Evolutionary conservation across 768 basidiomycete genomes (phyloP).

Genomic region (Goffeauzyma gilvescens): DNA sequence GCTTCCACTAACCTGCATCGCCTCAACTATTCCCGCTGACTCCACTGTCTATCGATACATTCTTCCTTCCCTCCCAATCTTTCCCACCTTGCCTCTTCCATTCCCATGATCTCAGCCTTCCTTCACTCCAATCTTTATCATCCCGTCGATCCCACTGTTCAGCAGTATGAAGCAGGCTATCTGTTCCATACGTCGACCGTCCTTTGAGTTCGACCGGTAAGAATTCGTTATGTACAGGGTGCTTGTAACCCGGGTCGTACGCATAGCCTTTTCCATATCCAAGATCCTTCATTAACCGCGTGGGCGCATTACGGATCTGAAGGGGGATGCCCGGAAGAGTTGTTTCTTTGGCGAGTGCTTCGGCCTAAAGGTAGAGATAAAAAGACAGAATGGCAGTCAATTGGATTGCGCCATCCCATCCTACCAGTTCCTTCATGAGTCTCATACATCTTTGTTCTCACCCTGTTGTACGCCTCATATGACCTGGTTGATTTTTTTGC

Average conservation of each 20-base stretch:
- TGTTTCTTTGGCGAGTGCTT: conserved; percentile 42
- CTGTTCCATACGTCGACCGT: conserved; percentile 27
- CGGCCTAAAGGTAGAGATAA: conserved; percentile 34
- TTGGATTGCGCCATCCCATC: not conserved
- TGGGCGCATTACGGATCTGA: conserved; percentile 59
- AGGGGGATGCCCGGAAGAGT: conserved; percentile 45
- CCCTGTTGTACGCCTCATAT: conserved; percentile 54
- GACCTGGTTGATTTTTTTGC: conserved; percentile 62
- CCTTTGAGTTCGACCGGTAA: conserved; percentile 38
- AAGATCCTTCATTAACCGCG: conserved; percentile 47
- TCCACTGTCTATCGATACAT: too few species aligned
- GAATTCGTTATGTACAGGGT: conserved; percentile 46
- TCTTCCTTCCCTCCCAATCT: conserved; percentile 19
- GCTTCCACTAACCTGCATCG: too few species aligned
- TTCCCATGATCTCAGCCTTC: conserved; percentile 43
- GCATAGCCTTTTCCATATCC: conserved; percentile 48
- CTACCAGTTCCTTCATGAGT: conserved; percentile 8
- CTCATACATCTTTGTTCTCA: conserved; percentile 16
- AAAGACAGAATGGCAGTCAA: not conserved
- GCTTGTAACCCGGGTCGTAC: conserved; percentile 49
- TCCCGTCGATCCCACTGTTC: conserved; percentile 31
- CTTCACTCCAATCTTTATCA: conserved; percentile 46
- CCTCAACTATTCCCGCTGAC: too few species aligned
- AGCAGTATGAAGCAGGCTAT: conserved; percentile 37
- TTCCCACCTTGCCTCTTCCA: conserved; percentile 37